Evolutionary conservation across 139 green algal species (phyloP), one percentile per base, ranked within the genome.

Genomic region (Spirogloea muscicola): DNA sequence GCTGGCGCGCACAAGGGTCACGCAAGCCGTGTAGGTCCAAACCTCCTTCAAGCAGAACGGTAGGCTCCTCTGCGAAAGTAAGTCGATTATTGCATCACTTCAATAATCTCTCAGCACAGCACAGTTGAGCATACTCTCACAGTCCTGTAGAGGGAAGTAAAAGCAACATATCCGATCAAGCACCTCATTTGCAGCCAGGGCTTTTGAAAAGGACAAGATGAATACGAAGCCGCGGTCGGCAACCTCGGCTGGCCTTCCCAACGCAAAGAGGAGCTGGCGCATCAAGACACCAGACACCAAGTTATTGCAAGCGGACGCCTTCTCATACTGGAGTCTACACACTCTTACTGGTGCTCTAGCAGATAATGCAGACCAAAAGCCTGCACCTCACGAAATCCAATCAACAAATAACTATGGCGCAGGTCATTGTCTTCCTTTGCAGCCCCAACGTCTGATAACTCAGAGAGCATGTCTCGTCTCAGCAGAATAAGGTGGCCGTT

Each of bases 141-240:
- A 21, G 21, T 66, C n/a, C n/a, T n/a, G n/a, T 31, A 55, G 21
- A 55, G 46, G 46, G 46, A 55, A 55, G 21, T 55, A 31, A 21
- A 21, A 55, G 46, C 21, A 55, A 31, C 46, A 55, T 31, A 55
- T 31, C 21, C 21, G 21, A 31, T 31, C 21, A 55, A 21, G 16
- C 58, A 79, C 70, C 70, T 79, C 46, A 27, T 60, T 25, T 9
- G 37, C 38, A 6, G 41, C 21, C 16, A 79, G 27, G 37, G 60
- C 60, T 21, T 40, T 63, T 29, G 70, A 78, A 31, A 79, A 79
- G 42, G 42, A 31, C 25, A 78, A 78, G 7, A 94, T 82, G 77
- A 94, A 93, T 21, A 76, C 49, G 57, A 91, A 74, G 6, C 84
- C 89, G 0, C 86, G 65, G 49, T 94, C 87, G 10, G 85, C 88